Conservation (phyloP, 2,329 filamentous ascomycete genomes). For the Fusarium sp. region DNA sequence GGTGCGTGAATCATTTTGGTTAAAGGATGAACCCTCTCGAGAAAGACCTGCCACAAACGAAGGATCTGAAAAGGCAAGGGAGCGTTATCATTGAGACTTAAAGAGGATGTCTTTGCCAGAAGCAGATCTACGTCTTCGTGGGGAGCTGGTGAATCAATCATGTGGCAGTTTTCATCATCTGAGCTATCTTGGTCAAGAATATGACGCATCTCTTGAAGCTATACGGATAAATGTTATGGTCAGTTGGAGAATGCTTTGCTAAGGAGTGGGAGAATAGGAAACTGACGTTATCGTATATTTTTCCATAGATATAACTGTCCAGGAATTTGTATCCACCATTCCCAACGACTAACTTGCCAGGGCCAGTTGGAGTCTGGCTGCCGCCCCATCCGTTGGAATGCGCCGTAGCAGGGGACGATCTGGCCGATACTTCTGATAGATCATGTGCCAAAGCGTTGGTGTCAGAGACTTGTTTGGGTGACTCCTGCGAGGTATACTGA, state of each 20-base stretch:
- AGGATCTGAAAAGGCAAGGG: slow-evolving; percentile 10
- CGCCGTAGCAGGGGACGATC: not conserved
- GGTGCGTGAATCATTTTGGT: slow-evolving; percentile 18
- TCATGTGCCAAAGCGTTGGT: slow-evolving; percentile 1
- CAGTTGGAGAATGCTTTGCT: not conserved
- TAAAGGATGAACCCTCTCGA: slow-evolving; percentile 12
- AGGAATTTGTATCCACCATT: slow-evolving; percentile 25
- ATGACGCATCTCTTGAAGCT: slow-evolving; percentile 22
- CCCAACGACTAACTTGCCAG: slow-evolving; percentile 14
- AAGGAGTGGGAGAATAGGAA: fast-evolving
- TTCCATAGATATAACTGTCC: slow-evolving; percentile 10
- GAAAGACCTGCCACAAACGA: slow-evolving; percentile 18
- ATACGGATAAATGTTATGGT: fast-evolving
- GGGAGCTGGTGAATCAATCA: not conserved
- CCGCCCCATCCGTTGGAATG: not conserved
- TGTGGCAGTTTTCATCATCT: slow-evolving; percentile 9
- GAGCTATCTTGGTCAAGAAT: slow-evolving; percentile 24
- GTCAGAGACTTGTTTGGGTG: not conserved
- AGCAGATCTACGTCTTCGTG: slow-evolving; percentile 21
- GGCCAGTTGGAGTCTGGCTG: not conserved
- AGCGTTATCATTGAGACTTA: not conserved
- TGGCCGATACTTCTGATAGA: not conserved
- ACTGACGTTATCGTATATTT: slow-evolving; percentile 12
- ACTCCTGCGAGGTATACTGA: slow-evolving; percentile 11
- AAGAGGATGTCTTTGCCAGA: not conserved